A percentile compares a stretch with the other conserved stretches of the same genome.
These are phyloP conservation scores for Kwoniella shandongensis DNA, from an alignment of 768 basidiomycete species.

Conservation along the genomic window DNA sequence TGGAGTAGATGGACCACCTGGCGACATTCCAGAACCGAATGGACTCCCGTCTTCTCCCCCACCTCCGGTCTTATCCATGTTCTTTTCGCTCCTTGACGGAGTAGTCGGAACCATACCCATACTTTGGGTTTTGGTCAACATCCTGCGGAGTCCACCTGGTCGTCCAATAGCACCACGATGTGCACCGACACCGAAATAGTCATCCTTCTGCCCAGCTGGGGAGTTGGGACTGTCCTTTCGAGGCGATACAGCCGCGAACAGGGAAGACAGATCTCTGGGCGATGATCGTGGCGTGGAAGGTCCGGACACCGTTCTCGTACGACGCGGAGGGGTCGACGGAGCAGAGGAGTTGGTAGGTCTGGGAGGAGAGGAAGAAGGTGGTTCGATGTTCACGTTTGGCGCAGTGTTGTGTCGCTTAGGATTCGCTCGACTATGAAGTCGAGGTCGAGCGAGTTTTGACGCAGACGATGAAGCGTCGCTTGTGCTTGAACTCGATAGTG, in stretches of 20 bases:
- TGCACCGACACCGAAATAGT: background rate
- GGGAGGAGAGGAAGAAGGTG: conserved; percentile 17
- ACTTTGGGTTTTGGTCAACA: conserved; percentile 44
- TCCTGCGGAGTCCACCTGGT: conserved; percentile 27
- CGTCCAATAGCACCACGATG: background rate
- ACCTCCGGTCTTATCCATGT: background rate
- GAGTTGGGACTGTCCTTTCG: conserved; percentile 13
- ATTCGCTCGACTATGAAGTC: background rate
- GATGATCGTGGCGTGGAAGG: conserved; percentile 25
- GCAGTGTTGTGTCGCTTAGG: conserved; percentile 4
- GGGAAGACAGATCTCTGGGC: conserved; percentile 22
- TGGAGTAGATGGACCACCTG: conserved; percentile 15
- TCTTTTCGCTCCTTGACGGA: conserved; percentile 3
- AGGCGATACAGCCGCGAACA: conserved; percentile 31
- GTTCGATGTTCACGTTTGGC: conserved; percentile 5
- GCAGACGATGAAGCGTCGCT: background rate
- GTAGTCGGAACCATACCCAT: conserved; percentile 15
- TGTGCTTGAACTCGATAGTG: background rate
- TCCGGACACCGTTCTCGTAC: background rate
- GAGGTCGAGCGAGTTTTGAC: background rate
- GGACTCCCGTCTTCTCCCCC: conserved; percentile 1
- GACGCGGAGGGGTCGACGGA: conserved; percentile 18
- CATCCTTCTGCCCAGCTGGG: background rate
- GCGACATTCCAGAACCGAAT: conserved; percentile 7
- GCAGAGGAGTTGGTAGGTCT: conserved; percentile 1